Evolutionary conservation across 169 alveolate genomes (phyloP), one percentile per base, ranked within the genome.

Genomic region (Eimeria necatrix): DNA sequence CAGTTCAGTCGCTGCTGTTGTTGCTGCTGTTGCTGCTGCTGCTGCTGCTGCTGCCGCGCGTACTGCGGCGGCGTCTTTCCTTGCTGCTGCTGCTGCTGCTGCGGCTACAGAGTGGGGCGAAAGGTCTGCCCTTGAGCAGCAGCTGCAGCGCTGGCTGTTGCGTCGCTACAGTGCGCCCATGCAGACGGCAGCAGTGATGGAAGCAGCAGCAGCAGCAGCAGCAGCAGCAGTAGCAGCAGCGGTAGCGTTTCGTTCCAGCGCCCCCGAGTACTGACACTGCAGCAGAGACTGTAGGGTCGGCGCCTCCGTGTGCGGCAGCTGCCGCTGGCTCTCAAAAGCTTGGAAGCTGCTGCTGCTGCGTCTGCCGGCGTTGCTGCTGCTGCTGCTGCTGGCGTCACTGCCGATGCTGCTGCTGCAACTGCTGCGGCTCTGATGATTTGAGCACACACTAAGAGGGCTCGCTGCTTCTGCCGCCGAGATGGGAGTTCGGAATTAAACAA

Each of bases 21-120:
- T 48, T 71, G 83, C 83, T 71, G 48, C 83, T 71, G 83, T 48
- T 71, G 83, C 83, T 22, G 83, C 51, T 71, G 83, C 83, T n/a
- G 83, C 83, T 71, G 41, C 81, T 22, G 83, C 83, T n/a, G 83
- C 83, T 71, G 14, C 83, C 7, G 83, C 83, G 18, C 14, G 0
- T n/a, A 3, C 52, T 22, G 83, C 52, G 6, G 51, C 52, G 7
- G 83, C 51, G 18, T 26, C 83, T 22, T n/a, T 48, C 20, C 51
- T 48, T 22, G 81, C 4, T 9, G 46, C 0, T 71, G 83, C 53
- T 71, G 51, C 52, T 71, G 83, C 52, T 32, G 83, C 52, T 71
- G 83, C 83, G 4, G 83, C 83, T 71, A 18, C 83, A 5, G 83
- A 32, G 41, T 32, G 41, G 41, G 41, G 41, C 41, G 41, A 32